Conservation (phyloP, 768 basidiomycete genomes). For the Mycena metata region DNA sequence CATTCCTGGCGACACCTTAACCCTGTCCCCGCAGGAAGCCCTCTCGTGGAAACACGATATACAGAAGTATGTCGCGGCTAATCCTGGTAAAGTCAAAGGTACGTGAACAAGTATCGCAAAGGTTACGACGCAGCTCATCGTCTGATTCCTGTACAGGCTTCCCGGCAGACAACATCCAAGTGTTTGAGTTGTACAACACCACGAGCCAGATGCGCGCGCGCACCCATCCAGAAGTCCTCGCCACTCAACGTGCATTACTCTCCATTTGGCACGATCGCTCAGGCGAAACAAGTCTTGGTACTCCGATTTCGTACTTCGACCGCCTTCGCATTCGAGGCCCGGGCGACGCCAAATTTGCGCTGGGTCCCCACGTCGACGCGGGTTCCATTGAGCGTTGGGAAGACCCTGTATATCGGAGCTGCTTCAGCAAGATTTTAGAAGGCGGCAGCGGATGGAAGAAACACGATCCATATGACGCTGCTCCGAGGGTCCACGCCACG, state of each 20-base stretch:
- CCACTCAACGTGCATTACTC: conserved; percentile 69
- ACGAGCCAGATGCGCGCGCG: conserved; percentile 74
- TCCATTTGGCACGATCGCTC: conserved; percentile 68
- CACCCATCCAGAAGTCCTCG: conserved; percentile 70
- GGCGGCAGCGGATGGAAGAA: conserved; percentile 59
- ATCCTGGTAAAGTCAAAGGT: conserved; percentile 64
- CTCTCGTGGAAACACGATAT: conserved; percentile 69
- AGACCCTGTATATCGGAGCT: conserved; percentile 56
- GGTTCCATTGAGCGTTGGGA: conserved; percentile 72
- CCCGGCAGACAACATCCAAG: conserved; percentile 76
- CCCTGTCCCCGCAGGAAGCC: conserved; percentile 60
- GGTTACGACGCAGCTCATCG: not conserved
- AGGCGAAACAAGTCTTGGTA: conserved; percentile 61
- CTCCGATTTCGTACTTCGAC: conserved; percentile 83
- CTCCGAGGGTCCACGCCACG: conserved; percentile 61
- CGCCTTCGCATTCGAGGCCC: conserved; percentile 80
- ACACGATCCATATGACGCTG: conserved; percentile 66
- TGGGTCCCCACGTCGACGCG: conserved; percentile 73
- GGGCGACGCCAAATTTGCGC: conserved; percentile 75
- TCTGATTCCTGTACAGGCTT: conserved; percentile 59
- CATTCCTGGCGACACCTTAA: conserved; percentile 24
- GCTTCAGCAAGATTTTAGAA: conserved; percentile 59
- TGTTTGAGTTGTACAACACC: conserved; percentile 82
- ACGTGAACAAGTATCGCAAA: not conserved
- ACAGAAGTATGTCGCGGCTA: conserved; percentile 65